Percentiles rank a stretch among this genome's conserved stretches.
Evolutionary conservation across 441 rosid genomes (phyloP).

Genomic region (Arabidopsis lyrata): DNA sequence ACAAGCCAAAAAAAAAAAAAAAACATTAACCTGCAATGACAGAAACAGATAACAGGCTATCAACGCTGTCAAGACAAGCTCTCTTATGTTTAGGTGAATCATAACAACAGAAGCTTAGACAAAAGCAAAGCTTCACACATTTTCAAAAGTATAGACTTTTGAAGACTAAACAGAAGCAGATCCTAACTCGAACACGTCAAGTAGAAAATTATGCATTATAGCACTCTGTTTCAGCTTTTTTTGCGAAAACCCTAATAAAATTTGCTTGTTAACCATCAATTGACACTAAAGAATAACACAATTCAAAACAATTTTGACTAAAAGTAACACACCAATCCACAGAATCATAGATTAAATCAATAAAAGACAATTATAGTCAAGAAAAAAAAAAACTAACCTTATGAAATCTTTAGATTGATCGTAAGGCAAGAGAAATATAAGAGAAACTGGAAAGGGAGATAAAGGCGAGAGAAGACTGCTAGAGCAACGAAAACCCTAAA

Average conservation of each 20-base stretch:
- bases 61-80: slow-evolving; percentile 15
- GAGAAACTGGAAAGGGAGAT: slow-evolving; percentile 9
- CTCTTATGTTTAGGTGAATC: background rate
- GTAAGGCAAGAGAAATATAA: background rate
- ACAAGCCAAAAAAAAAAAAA: background rate
- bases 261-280: background rate
- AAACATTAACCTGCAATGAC: slow-evolving; percentile 21
- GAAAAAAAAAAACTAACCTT: background rate
- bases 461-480: slow-evolving; percentile 1
- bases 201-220: background rate
- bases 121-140: background rate
- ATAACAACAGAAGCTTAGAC: background rate
- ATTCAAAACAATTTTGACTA: slow-evolving; percentile 12
- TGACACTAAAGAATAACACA: background rate
- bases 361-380: background rate
- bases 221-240: background rate
- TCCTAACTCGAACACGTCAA: background rate
- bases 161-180: background rate
- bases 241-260: background rate
- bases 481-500: slow-evolving; percentile 40
- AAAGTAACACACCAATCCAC: slow-evolving; percentile 34
- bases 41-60: slow-evolving; percentile 8
- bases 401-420: background rate
- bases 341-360: slow-evolving; percentile 1
- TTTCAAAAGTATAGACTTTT: background rate